phyloP scores from a whole-genome alignment of 345 rosid genomes.

The Populus simonii region DNA sequence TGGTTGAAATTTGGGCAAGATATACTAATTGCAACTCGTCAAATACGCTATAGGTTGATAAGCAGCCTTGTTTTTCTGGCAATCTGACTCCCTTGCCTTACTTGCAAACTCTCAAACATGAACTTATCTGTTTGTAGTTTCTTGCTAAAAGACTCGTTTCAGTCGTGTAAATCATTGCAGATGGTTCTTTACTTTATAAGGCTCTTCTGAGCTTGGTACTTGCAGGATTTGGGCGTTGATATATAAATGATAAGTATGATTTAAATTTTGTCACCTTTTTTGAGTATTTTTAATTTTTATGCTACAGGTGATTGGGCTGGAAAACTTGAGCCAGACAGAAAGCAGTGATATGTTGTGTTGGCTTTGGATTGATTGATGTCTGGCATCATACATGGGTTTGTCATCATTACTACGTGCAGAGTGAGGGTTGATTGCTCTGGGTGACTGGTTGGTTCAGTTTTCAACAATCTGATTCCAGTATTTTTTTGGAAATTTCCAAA shows the following conservation, averaged over 20 bases:
- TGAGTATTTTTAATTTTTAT: neutral
- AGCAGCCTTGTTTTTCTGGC: neutral
- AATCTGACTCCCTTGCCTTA: neutral
- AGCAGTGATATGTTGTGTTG: neutral
- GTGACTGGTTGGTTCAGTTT: conserved; percentile 9
- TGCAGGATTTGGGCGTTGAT: neutral
- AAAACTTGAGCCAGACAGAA: neutral
- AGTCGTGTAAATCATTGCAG: neutral
- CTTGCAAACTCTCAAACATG: neutral
- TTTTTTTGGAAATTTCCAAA: conserved; percentile 17
- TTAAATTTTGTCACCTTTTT: neutral
- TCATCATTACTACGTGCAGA: neutral
- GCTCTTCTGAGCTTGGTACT: neutral
- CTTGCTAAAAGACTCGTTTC: too few species aligned
- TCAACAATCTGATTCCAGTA: conserved; percentile 14
- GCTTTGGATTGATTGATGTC: neutral
- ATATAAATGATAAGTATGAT: too few species aligned
- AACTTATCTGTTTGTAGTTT: neutral
- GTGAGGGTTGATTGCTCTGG: neutral
- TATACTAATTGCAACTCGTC: neutral
- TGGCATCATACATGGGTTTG: neutral
- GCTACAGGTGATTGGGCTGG: neutral
- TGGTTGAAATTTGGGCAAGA: neutral
- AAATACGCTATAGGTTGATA: neutral
- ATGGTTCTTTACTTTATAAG: neutral